A percentile compares a stretch with the other conserved stretches of the same genome.
phyloP scores from a whole-genome alignment of 257 asterid species.

The Cinchona pubescens region DNA sequence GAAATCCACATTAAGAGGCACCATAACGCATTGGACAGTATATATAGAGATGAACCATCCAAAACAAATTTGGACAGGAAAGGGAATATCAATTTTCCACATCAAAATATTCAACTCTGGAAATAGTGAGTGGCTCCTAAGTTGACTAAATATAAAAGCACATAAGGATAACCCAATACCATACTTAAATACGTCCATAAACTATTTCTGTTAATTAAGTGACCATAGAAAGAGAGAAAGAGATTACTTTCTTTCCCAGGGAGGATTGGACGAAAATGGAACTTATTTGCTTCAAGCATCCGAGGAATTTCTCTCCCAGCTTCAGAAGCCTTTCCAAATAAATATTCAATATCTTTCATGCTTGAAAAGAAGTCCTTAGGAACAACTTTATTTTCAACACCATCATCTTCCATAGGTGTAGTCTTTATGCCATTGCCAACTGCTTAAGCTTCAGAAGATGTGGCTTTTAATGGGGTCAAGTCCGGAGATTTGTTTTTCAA shows the following conservation, averaged over 20 bases:
- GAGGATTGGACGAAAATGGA: slow-evolving; percentile 79
- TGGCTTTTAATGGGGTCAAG: slow-evolving; percentile 59
- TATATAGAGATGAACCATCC: not conserved
- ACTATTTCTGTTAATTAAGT: not conserved
- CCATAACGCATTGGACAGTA: not conserved
- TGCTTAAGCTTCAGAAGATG: slow-evolving; percentile 51
- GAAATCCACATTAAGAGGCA: not conserved
- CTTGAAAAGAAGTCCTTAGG: slow-evolving; percentile 76
- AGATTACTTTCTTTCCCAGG: slow-evolving; percentile 64
- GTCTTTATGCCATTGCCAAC: slow-evolving; percentile 48
- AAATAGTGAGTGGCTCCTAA: not conserved
- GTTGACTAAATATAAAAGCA: not conserved
- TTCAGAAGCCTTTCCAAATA: slow-evolving; percentile 81
- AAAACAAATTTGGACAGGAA: not conserved
- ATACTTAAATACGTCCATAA: not conserved
- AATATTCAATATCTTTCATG: slow-evolving; percentile 75
- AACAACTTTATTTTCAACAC: slow-evolving; percentile 52
- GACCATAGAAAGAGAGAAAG: slow-evolving; percentile 24
- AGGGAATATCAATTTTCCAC: not conserved
- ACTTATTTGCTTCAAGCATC: slow-evolving; percentile 96
- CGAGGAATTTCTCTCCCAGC: slow-evolving; percentile 96
- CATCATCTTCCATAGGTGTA: slow-evolving; percentile 48
- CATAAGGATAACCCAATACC: not conserved
- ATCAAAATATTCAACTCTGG: not conserved
- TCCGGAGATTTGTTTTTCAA: slow-evolving; percentile 57